Evolutionary conservation across 169 alveolate genomes (phyloP).

Genomic region (Cyclospora cayetanensis): DNA sequence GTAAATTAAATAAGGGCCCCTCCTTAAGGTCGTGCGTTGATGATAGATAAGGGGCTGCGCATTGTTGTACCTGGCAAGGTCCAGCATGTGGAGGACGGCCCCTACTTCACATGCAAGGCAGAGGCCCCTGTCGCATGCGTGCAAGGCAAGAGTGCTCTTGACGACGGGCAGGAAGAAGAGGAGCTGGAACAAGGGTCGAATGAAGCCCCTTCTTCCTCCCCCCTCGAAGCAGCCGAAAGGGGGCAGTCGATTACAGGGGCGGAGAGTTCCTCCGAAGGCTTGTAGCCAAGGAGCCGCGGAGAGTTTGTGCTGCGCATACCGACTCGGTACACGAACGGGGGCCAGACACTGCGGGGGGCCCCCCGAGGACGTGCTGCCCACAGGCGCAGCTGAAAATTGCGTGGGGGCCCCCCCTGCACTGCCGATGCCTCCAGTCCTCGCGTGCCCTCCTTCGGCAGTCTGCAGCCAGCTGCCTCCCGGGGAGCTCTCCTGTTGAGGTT

Average conservation of each 20-base stretch:
- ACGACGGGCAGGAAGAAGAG: not conserved
- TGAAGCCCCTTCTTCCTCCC: conserved; percentile 1
- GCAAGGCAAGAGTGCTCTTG: not conserved
- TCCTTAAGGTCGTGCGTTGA: not conserved
- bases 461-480: no score
- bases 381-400: not conserved
- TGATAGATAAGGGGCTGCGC: not conserved
- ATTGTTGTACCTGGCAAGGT: not conserved
- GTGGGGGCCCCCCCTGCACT: not conserved
- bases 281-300: conserved; percentile 30
- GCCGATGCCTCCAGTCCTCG: no score
- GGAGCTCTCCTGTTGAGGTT: no score
- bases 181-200: not conserved
- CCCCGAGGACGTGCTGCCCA: no score
- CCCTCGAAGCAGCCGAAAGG: conserved; percentile 44
- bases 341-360: not conserved
- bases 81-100: conserved; percentile 55
- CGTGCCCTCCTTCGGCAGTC: no score
- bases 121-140: conserved; percentile 8
- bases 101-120: conserved; percentile 40
- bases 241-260: not conserved
- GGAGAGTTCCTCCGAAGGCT: not conserved
- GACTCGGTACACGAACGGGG: conserved; percentile 13
- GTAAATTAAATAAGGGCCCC: not conserved
- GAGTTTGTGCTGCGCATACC: not conserved